A percentile compares a stretch with the other conserved stretches of the same genome.
Evolutionary conservation across 1,139 yeast genomes (phyloP).

Genomic region (Candida sp.): DNA sequence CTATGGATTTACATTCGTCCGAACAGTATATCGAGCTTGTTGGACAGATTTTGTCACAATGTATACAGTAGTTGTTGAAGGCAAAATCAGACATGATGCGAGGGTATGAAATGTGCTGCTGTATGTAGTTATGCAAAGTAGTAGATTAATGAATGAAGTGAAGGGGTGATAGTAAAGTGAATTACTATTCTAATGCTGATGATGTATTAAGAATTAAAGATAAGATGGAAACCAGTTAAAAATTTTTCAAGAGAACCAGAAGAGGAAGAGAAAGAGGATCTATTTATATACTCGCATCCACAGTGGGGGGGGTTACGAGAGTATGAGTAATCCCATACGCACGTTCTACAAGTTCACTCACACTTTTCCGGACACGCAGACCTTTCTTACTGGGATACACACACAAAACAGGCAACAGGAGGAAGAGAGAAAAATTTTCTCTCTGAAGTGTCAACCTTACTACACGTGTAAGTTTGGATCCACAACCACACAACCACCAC

Average conservation of each 20-base stretch:
- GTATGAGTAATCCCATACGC: not conserved
- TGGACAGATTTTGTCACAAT: constrained; percentile 64
- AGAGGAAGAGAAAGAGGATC: not conserved
- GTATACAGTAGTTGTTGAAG: constrained; percentile 69
- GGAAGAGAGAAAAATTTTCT: not conserved
- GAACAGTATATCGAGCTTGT: constrained; percentile 63
- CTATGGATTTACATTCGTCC: constrained; percentile 54
- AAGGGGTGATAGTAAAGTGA: constrained; percentile 1
- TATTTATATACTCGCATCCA: not conserved
- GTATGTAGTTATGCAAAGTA: not conserved
- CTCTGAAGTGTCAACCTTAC: not conserved
- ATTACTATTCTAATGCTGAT: not conserved
- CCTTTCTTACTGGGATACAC: not conserved
- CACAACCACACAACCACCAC: not conserved
- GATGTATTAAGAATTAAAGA: not conserved
- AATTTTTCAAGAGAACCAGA: too few species aligned
- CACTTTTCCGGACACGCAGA: too few species aligned
- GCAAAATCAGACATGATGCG: constrained; percentile 44
- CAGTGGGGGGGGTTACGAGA: not conserved
- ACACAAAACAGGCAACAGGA: not conserved
- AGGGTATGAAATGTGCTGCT: not conserved
- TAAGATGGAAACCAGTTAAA: too few species aligned
- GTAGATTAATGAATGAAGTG: constrained; percentile 3
- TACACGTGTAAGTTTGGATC: too few species aligned
- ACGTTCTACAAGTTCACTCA: too few species aligned